A percentile compares a stretch with the other conserved stretches of the same genome.
Conservation (phyloP, 371 early-diverging fungal genomes). For the Saksenaea oblongispora region DNA sequence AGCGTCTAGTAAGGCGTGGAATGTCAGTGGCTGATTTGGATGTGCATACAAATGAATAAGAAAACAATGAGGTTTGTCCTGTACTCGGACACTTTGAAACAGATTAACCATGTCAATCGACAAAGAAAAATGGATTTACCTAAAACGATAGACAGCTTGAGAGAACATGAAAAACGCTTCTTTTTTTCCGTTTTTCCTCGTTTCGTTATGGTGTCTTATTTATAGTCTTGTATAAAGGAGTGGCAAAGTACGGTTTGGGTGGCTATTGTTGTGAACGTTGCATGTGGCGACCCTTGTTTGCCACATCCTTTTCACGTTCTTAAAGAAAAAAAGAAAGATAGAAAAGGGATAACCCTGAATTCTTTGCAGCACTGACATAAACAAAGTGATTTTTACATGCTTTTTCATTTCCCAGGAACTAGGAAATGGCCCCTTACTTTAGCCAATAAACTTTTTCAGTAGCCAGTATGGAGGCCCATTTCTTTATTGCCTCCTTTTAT, state of each 20-base stretch:
- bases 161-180: not conserved
- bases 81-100: constrained; percentile 18
- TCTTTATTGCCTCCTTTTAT: not conserved
- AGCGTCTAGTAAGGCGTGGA: constrained; percentile 14
- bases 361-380: constrained; percentile 1
- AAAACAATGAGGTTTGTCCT: constrained; percentile 18
- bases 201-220: not conserved
- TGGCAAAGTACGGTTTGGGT: not conserved
- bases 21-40: constrained; percentile 15
- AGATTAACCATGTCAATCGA: too few relatives aligned
- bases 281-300: constrained; percentile 3
- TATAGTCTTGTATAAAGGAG: not conserved
- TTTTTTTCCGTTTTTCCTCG: not conserved
- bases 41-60: constrained; percentile 21
- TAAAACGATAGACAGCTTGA: constrained; percentile 17
- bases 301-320: constrained; percentile 4
- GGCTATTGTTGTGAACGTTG: constrained; percentile 3
- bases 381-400: not conserved
- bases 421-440: not conserved
- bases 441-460: not conserved
- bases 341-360: not conserved
- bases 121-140: constrained; percentile 8
- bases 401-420: not conserved
- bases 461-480: not conserved
- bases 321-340: not conserved